Percentiles rank a stretch among this genome's conserved stretches.
Evolutionary conservation across 139 green algal genomes (phyloP).

Genomic region (Coccomyxa sp.): DNA sequence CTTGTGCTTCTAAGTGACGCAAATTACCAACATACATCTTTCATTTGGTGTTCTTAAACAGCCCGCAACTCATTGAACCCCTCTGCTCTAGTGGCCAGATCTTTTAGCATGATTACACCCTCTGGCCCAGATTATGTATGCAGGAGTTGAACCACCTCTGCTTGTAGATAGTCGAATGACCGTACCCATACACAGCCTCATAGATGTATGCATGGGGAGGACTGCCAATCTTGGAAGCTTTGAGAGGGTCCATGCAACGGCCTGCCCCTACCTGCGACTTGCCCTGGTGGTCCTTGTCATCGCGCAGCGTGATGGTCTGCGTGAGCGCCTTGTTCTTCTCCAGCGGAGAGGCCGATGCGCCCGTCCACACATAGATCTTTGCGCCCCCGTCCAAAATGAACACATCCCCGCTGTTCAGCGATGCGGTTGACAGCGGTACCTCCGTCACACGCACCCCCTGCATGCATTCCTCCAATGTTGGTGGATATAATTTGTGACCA

Average conservation of each 20-base stretch:
- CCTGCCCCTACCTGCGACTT: neutral
- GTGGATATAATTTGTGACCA: neutral
- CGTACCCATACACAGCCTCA: too few relatives aligned
- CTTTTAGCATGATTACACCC: too few relatives aligned
- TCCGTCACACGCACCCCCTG: neutral
- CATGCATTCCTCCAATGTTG: neutral
- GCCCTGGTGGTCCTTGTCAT: neutral
- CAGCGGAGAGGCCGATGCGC: neutral
- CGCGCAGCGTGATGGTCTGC: neutral
- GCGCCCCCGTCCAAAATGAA: neutral
- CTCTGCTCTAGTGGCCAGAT: too few relatives aligned
- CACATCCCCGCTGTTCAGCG: neutral
- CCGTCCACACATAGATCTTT: neutral
- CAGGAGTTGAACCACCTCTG: neutral
- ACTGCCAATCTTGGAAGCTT: too few relatives aligned
- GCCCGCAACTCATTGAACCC: too few relatives aligned
- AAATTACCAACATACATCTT: neutral
- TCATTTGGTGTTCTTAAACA: neutral
- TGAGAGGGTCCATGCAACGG: too few relatives aligned
- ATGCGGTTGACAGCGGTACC: neutral
- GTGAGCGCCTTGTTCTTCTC: constrained; percentile 1
- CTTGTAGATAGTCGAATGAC: too few relatives aligned
- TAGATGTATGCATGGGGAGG: too few relatives aligned
- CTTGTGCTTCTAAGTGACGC: neutral
- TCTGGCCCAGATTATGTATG: neutral